Conservation (phyloP, 2,329 filamentous ascomycete species). For the Neonectria magnoliae region DNA sequence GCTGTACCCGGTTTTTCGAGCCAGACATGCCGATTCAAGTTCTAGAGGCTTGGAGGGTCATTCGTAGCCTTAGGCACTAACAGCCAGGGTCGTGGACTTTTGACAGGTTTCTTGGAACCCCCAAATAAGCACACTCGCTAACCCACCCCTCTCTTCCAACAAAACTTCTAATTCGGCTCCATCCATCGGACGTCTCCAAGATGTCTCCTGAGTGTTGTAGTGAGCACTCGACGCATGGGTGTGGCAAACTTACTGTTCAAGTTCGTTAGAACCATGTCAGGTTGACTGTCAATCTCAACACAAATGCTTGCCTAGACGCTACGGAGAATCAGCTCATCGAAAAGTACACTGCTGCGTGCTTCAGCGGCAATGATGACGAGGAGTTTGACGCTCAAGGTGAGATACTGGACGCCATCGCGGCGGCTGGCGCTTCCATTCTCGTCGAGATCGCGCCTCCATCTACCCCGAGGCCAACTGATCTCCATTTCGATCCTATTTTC, state of each 20-base stretch:
- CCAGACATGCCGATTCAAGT: no score
- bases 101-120: no score
- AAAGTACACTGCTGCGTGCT: slow-evolving; percentile 4
- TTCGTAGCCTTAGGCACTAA: no score
- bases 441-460: slow-evolving; percentile 5
- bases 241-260: background rate
- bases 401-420: slow-evolving; percentile 4
- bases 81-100: no score
- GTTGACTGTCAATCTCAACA: slow-evolving; percentile 3
- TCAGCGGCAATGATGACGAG: slow-evolving; percentile 3
- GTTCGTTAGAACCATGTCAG: slow-evolving; percentile 6
- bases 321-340: slow-evolving; percentile 4
- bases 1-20: no score
- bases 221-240: no score
- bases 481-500: slow-evolving; percentile 8
- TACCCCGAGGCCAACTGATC: background rate
- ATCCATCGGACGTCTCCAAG: no score
- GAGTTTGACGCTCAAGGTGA: slow-evolving; percentile 1
- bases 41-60: no score
- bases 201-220: no score
- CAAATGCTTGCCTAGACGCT: background rate
- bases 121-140: no score
- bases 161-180: no score
- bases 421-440: background rate
- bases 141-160: no score